Evolutionary conservation across 805 yeast genomes (phyloP).

Genomic region (Candida berthetii): DNA sequence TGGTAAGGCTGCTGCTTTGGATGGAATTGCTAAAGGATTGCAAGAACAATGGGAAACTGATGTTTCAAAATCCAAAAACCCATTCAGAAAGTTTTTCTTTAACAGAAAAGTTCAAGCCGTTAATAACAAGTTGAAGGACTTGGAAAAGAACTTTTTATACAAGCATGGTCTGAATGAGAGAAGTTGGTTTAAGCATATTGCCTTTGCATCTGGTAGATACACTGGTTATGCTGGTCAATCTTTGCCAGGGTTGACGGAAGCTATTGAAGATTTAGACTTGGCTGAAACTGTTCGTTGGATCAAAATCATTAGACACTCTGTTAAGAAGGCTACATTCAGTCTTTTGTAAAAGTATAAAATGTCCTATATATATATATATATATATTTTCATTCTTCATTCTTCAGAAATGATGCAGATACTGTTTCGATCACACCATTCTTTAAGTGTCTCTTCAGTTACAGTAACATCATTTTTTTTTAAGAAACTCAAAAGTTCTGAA

Average conservation of each 20-base stretch:
- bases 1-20: conserved; percentile 19
- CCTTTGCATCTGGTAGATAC: conserved; percentile 47
- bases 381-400: not conserved
- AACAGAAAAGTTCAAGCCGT: conserved; percentile 17
- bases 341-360: too few relatives aligned
- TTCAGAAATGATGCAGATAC: conserved; percentile 7
- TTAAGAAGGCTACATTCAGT: conserved; percentile 2
- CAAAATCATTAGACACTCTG: conserved; percentile 12
- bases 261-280: conserved; percentile 41
- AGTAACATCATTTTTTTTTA: conserved; percentile 2
- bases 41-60: conserved; percentile 22
- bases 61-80: conserved; percentile 21
- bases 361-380: too few relatives aligned
- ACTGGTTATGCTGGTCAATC: conserved; percentile 52
- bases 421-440: conserved; percentile 20
- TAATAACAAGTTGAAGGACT: conserved; percentile 31
- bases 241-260: conserved; percentile 46
- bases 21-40: conserved; percentile 12
- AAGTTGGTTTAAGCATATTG: conserved; percentile 48
- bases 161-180: conserved; percentile 40
- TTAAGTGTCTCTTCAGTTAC: conserved; percentile 8
- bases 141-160: conserved; percentile 39
- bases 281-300: conserved; percentile 22
- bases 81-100: conserved; percentile 23
- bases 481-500: conserved; percentile 2